phyloP scores from a whole-genome alignment of 805 yeast genomes.

The Clavispora phyllophila region DNA sequence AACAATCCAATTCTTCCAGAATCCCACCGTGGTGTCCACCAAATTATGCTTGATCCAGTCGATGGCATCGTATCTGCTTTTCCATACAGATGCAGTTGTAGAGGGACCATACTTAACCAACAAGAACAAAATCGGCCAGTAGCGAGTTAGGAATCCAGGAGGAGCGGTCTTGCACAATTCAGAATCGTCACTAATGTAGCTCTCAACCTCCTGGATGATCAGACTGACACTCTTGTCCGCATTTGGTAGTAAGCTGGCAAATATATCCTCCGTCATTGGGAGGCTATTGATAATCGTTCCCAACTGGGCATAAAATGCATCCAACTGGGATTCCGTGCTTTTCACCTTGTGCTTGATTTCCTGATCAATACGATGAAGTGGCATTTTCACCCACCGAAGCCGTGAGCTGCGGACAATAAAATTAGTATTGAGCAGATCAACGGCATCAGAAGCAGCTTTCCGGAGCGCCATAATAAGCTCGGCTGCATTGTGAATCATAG shows the following conservation, averaged over 20 bases:
- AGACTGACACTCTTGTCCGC: not conserved
- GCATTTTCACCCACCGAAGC: constrained; percentile 12
- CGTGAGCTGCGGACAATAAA: constrained; percentile 10
- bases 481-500: not conserved
- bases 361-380: constrained; percentile 19
- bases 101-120: constrained; percentile 50
- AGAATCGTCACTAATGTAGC: constrained; percentile 2
- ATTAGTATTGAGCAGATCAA: constrained; percentile 8
- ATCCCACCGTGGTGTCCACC: constrained; percentile 59
- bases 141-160: constrained; percentile 25
- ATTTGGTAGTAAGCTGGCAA: constrained; percentile 4
- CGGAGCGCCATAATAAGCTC: not conserved
- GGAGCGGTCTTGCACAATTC: constrained; percentile 6
- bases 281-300: constrained; percentile 22
- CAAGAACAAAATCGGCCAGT: constrained; percentile 60
- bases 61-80: constrained; percentile 48
- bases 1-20: constrained; percentile 78
- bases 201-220: constrained; percentile 4
- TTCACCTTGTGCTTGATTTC: constrained; percentile 23
- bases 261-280: constrained; percentile 3
- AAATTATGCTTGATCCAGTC: constrained; percentile 56
- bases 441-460: constrained; percentile 1
- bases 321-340: constrained; percentile 19
- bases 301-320: constrained; percentile 17
- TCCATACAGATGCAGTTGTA: constrained; percentile 37